Evolutionary conservation across 2,329 filamentous ascomycete genomes (phyloP), one percentile per base, ranked within the genome.

Genomic region (Volutella citrinella): DNA sequence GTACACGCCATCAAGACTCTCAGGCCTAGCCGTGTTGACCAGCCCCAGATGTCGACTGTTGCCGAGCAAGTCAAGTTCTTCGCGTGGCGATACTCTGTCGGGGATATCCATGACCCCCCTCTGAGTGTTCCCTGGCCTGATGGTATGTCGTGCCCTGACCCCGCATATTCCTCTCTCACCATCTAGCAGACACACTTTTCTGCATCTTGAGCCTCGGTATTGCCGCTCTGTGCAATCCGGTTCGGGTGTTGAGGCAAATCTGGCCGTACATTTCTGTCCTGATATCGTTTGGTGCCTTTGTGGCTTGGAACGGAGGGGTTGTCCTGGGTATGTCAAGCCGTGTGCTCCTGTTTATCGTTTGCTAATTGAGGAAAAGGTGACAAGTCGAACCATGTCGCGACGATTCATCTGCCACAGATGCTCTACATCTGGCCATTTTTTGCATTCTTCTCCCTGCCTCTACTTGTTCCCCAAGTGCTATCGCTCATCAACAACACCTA

Each of bases 341-440:
- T 4, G 10, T 6, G 13, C 3, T 0, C 8, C 15, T 15, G 15
- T 21, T 10, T 6, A 15, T 30, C 5, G 23, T 6, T 25, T 15
- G 5, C 12, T 18, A 21, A 33, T 52, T 68, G 34, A 23, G 2
- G 10, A 15, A 15, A 36, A 88, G 87, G 90, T 22, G 93, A 98
- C 63, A 97, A 96, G 64, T 83, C 87, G 17, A 96, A 95, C 55
- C 93, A 98, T 54, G 74, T 93, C 19, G 89, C 90, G 1, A 93
- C 89, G 2, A 67, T 97, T 10, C 91, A 98, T 55, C 65, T 93
- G 6, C 76, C 91, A 0, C 93, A 98, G 63, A 86, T 98, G 77
- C 81, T 97, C 13, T 98, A 98, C 55, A 82, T 97, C 47, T 95
- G 89, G 85, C 84, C 90, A 0, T 85, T 95, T 43, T 82, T 95